These are phyloP conservation scores for Neopestalotiopsis clavispora DNA, from an alignment of 2,329 filamentous ascomycete genomes.

Conservation along the genomic window DNA sequence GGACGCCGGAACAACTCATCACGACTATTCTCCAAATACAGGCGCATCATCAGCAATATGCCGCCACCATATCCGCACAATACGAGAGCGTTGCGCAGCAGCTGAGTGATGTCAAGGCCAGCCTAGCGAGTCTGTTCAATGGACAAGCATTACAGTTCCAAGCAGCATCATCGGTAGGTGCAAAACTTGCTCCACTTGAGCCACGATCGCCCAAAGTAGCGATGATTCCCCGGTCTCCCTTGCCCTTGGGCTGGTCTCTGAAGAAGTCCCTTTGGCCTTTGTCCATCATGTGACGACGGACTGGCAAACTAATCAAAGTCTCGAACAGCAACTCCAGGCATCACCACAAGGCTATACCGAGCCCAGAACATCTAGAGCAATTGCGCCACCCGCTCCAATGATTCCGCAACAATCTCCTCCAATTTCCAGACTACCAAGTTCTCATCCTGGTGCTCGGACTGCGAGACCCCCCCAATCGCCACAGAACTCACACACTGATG, in stretches of 20 bases:
- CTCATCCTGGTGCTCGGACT: constrained; percentile 31
- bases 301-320: not conserved
- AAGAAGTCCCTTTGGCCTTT: not conserved
- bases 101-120: constrained; percentile 38
- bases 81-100: constrained; percentile 39
- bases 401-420: constrained; percentile 19
- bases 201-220: not conserved
- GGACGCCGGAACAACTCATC: constrained; percentile 40
- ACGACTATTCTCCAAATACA: constrained; percentile 40
- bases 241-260: not conserved
- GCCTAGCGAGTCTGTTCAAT: constrained; percentile 28
- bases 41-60: constrained; percentile 38
- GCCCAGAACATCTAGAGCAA: constrained; percentile 5
- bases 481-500: constrained; percentile 26
- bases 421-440: constrained; percentile 25
- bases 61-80: constrained; percentile 38
- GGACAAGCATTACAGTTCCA: constrained; percentile 35
- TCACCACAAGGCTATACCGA: constrained; percentile 11
- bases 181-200: not conserved
- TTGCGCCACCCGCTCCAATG: not conserved
- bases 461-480: constrained; percentile 34
- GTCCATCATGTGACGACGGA: not conserved
- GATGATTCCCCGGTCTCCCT: no score
- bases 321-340: constrained; percentile 10
- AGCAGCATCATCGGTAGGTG: constrained; percentile 37